Evolutionary conservation across 495 filamentous ascomycete genomes (phyloP).

Genomic region (Aspergillus leporis): DNA sequence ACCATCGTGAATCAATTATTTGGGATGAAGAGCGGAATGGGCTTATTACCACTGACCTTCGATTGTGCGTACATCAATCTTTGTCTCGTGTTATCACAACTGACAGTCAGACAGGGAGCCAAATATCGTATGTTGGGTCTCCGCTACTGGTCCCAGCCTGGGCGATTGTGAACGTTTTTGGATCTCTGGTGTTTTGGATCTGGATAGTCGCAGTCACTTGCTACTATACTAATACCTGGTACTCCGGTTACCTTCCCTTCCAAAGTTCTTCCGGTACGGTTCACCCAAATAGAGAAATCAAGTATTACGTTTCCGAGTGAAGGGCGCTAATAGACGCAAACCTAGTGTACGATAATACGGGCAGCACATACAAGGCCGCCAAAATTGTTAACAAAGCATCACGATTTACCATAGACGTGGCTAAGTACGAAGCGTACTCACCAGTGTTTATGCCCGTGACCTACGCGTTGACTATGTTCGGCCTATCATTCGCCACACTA

Average conservation of each 20-base stretch:
- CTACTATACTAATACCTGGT: constrained; percentile 59
- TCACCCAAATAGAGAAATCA: background rate
- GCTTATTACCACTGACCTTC: constrained; percentile 78
- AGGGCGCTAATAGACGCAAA: background rate
- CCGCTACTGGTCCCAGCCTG: constrained; percentile 79
- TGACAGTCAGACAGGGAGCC: constrained; percentile 63
- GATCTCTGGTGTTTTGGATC: constrained; percentile 73
- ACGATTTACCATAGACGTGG: constrained; percentile 68
- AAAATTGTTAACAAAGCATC: constrained; percentile 61
- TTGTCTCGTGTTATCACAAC: constrained; percentile 40
- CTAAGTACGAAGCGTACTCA: constrained; percentile 72
- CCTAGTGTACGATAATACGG: constrained; percentile 77
- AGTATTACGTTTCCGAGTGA: too few relatives aligned
- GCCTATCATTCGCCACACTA: constrained; percentile 76
- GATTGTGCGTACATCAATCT: constrained; percentile 44
- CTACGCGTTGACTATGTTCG: constrained; percentile 74
- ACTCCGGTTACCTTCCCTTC: constrained; percentile 27
- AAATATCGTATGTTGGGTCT: constrained; percentile 82
- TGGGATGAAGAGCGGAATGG: constrained; percentile 74
- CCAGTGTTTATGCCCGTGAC: constrained; percentile 75
- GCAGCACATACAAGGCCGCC: constrained; percentile 71
- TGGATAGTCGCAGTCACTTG: constrained; percentile 65
- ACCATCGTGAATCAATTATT: constrained; percentile 79
- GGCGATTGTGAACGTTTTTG: constrained; percentile 80
- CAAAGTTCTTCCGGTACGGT: constrained; percentile 29